Evolutionary conservation across 2,329 filamentous ascomycete species (phyloP), one percentile per base, ranked within the genome.

Genomic region (Diaporthe citri): DNA sequence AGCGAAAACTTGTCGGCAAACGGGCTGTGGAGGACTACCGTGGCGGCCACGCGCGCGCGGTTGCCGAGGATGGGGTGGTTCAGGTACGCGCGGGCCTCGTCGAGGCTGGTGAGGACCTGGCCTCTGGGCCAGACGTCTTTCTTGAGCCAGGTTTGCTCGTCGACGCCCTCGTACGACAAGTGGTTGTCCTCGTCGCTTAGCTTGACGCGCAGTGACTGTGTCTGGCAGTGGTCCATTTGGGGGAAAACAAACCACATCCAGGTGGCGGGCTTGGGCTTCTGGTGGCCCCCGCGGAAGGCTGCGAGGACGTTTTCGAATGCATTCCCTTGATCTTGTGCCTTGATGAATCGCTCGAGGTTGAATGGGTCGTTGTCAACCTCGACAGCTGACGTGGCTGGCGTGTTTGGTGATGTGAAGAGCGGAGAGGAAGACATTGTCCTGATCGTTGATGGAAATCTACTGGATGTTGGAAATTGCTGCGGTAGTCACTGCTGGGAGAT

Each of bases 211-310:
- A 67, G 46, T 13, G 64, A 39, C 28, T 20, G 41, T 3, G 73
- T 75, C 51, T 57, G 22, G 41, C 73, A 75, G n/a, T 60, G 22
- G 43, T 75, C 20, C 70, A 75, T 75, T n/a, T 75, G 74, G 5
- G 62, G 71, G 39, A 73, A 75, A 1, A 75, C 71, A 20, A 59
- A 75, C 74, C 74, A 75, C 25, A 75, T 69, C 71, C 73, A 75
- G 20, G 31, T 74, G 12, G 73, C 8, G 6, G 73, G 73, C 36
- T 71, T 39, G 10, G 73, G 73, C 46, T 74, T 74, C 34, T 51
- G 46, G 46, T 52, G 64, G 22, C 73, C 64, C 1, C 39, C 66
- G 10, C 56, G 46, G 56, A 74, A 62, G 36, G 66, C 55, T 6
- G 64, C 73, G 31, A 74, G 20, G 31, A 71, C 56, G 2, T 69